Evolutionary conservation across 1,139 yeast genomes (phyloP).

Genomic region (Taphrina flavorubra): DNA sequence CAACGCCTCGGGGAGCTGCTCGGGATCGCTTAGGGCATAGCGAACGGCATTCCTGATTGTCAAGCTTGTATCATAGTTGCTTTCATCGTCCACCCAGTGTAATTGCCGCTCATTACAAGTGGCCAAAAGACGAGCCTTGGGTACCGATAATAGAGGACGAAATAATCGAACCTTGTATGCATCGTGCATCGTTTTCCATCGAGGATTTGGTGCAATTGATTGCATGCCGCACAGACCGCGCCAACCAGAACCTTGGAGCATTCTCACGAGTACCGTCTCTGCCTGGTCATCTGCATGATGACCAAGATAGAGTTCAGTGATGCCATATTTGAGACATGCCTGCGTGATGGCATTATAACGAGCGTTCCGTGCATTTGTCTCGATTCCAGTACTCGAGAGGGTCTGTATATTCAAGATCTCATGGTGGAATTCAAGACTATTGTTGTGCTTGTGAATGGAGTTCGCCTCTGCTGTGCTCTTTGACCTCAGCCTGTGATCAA

Average conservation of each 20-base stretch:
- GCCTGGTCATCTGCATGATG: slow-evolving; percentile 75
- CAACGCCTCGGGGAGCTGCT: slow-evolving; percentile 46
- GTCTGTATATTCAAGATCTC: slow-evolving; percentile 25
- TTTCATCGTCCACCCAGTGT: slow-evolving; percentile 71
- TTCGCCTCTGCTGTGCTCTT: slow-evolving; percentile 60
- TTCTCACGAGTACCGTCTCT: slow-evolving; percentile 69
- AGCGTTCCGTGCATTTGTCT: slow-evolving; percentile 62
- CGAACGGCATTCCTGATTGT: slow-evolving; percentile 62
- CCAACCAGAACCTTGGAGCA: slow-evolving; percentile 61
- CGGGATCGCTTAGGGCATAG: slow-evolving; percentile 44
- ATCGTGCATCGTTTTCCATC: slow-evolving; percentile 46
- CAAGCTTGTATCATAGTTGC: slow-evolving; percentile 62
- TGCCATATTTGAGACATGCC: slow-evolving; percentile 52
- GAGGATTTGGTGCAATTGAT: slow-evolving; percentile 46
- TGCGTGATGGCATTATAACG: slow-evolving; percentile 58
- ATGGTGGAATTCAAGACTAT: slow-evolving; percentile 25
- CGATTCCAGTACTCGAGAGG: slow-evolving; percentile 54
- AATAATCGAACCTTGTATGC: slow-evolving; percentile 49
- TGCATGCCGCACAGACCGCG: slow-evolving; percentile 62
- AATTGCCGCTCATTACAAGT: slow-evolving; percentile 57
- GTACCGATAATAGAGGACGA: slow-evolving; percentile 62
- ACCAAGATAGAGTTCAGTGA: slow-evolving; percentile 60
- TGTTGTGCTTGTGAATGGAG: slow-evolving; percentile 48
- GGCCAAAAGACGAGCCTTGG: slow-evolving; percentile 57
- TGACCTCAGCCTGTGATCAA: slow-evolving; percentile 63